phyloP scores from a whole-genome alignment of 306 rosid genomes.

The Crotalaria pallida region DNA sequence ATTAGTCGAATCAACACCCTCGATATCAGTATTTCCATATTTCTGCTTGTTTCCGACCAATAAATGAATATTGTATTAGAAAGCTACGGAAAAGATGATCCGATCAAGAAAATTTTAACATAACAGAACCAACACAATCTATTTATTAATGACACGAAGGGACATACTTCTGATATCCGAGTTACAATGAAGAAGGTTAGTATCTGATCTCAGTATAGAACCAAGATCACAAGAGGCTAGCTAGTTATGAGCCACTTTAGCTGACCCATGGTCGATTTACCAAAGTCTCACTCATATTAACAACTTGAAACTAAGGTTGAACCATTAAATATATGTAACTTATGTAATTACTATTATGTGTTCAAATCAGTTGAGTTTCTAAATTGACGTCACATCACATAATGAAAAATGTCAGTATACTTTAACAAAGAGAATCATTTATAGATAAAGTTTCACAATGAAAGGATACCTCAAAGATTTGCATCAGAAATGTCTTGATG shows the following conservation, averaged over 20 bases:
- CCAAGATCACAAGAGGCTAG: neutral
- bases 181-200: neutral
- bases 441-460: neutral
- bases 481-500: constrained; percentile 86
- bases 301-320: constrained; percentile 14
- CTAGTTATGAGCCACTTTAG: neutral
- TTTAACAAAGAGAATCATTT: neutral
- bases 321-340: neutral
- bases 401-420: neutral
- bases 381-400: constrained; percentile 8
- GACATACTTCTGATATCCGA: neutral
- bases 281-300: neutral
- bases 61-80: neutral
- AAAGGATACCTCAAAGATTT: constrained; percentile 72
- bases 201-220: constrained; percentile 7
- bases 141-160: neutral
- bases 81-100: neutral
- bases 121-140: neutral
- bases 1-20: constrained; percentile 83
- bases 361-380: neutral
- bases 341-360: neutral
- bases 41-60: constrained; percentile 47
- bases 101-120: neutral
- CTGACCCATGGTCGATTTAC: neutral
- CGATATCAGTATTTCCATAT: constrained; percentile 72